Evolutionary conservation across 768 basidiomycete species (phyloP).

Genomic region (Dioszegia hungarica): DNA sequence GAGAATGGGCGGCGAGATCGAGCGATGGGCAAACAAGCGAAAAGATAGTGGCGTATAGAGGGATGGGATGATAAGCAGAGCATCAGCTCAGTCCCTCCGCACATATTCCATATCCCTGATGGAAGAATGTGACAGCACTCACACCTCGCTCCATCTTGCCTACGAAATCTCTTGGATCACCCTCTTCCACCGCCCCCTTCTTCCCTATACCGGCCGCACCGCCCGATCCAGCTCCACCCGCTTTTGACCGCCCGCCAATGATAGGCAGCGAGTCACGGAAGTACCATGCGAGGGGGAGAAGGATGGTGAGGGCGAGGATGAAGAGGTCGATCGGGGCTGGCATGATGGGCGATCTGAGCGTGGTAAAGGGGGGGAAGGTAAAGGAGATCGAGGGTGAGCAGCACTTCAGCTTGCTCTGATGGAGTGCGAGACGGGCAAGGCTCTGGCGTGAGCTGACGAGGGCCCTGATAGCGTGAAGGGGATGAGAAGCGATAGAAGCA

Average conservation of each 20-base stretch:
- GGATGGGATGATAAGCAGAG: not conserved
- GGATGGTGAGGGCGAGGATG: constrained; percentile 50
- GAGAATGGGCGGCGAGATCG: not conserved
- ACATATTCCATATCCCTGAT: too few relatives aligned
- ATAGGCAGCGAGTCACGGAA: constrained; percentile 43
- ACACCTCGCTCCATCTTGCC: constrained; percentile 91
- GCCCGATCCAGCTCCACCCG: not conserved
- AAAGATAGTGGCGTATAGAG: not conserved
- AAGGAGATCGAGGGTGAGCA: too few relatives aligned
- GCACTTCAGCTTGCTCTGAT: not conserved
- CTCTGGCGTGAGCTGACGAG: too few relatives aligned
- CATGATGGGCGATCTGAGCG: constrained; percentile 27
- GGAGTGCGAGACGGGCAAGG: too few relatives aligned
- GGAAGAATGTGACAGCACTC: constrained; percentile 51
- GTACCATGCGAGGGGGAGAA: constrained; percentile 50
- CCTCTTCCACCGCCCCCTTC: constrained; percentile 55
- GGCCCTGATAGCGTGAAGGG: too few relatives aligned
- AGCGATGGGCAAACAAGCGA: not conserved
- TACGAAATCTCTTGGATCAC: constrained; percentile 89
- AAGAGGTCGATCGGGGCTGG: constrained; percentile 46
- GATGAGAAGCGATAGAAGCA: too few relatives aligned
- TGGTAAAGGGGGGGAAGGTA: not conserved
- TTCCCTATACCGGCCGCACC: constrained; percentile 7
- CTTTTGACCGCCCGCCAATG: constrained; percentile 24
- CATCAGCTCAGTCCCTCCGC: not conserved